phyloP scores from a whole-genome alignment of 2,329 filamentous ascomycete species.

The Aspergillus transmontanensis region DNA sequence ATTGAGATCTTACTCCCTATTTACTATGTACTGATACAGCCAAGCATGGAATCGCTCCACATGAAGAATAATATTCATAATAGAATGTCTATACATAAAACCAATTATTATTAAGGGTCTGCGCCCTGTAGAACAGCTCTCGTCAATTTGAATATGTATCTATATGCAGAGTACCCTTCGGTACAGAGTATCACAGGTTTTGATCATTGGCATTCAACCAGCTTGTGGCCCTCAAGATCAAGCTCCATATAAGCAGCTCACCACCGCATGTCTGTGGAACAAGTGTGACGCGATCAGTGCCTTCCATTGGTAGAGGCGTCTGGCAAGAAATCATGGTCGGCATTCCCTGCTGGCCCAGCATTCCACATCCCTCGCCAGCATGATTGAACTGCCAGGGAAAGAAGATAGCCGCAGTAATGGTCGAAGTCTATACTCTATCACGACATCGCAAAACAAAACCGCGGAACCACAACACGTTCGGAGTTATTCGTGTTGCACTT shows the following conservation, averaged over 20 bases:
- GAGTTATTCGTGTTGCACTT: not conserved
- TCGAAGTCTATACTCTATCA: not conserved
- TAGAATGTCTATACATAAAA: not conserved
- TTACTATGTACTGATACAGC: not conserved
- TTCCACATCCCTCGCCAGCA: conserved; percentile 26
- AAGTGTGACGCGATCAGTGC: not conserved
- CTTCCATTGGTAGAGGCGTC: not conserved
- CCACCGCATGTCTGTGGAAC: not conserved
- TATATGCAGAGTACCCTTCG: too few species aligned
- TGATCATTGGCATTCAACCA: not conserved
- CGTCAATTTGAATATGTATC: not conserved
- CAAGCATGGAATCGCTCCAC: not conserved
- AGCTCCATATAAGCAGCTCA: not conserved
- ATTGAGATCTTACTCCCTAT: not conserved
- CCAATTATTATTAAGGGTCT: not conserved
- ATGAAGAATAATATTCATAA: not conserved
- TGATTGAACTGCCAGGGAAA: conserved; percentile 9
- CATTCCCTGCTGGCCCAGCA: conserved; percentile 6
- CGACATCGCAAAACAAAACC: not conserved
- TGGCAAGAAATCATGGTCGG: too few species aligned
- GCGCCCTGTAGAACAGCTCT: not conserved
- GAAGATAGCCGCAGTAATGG: not conserved
- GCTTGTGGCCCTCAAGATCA: not conserved
- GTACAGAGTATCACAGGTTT: not conserved
- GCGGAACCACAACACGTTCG: not conserved